Evolutionary conservation across 441 rosid species (phyloP), one percentile per base, ranked within the genome.

Genomic region (Manihot esculenta): DNA sequence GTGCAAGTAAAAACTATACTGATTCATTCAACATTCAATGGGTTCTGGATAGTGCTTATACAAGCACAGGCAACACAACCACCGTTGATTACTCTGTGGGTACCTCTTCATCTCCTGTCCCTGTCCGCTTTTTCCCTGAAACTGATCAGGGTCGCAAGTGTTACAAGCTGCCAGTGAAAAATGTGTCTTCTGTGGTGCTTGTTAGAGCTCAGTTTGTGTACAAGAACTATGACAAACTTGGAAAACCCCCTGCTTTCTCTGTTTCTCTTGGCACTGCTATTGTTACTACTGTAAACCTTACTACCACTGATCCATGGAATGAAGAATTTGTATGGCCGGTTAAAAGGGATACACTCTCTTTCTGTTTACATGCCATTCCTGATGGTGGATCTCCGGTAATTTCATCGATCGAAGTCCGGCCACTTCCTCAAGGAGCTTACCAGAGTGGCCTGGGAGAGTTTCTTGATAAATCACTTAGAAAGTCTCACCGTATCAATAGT

Each of bases 401-500:
- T 79, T 86, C 97, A 48, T 84, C 91, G 0, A 79, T 94, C 17
- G 97, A 94, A 85, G 71, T 90, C 62, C 80, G 97, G 56, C 94
- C 94, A 23, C 88, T 92, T 79, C 94, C 97, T 78, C 74, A 47
- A 70, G 88, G 87, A 61, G 85, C 97, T 84, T 94, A 94, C 77
- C 81, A 66, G 67, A 75, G 48, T 70, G 86, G 82, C 70, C 1
- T 86, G 10, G 85, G 81, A 53, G 87, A 79, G 62, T 74, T 72
- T 50, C 72, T 83, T 0, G 26, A 76, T 56, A 83, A 78, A 64
- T 72, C 80, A 8, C 91, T 94, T 6, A 84, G 91, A 82, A 91
- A 83, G 74, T 35, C 77, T 64, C 84, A 84, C 64, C 84, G 97
- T 20, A 86, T 91, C 63, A 85, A 94, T 63, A 80, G 92, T 63